Evolutionary conservation across 2,329 filamentous ascomycete species (phyloP).

Genomic region (Fusarium coicis): DNA sequence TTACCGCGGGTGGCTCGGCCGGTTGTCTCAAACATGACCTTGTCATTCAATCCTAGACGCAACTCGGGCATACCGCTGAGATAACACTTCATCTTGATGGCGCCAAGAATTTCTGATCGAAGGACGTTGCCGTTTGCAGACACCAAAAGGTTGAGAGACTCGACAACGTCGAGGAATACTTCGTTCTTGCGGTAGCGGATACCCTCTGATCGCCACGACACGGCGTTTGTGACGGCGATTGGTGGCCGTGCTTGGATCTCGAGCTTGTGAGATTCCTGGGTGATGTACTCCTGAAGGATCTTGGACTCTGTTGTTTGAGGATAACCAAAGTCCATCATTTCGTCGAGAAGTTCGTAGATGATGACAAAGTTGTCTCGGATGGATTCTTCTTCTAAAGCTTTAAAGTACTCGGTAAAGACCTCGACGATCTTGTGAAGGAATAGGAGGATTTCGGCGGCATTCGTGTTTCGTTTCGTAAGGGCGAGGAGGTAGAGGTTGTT

Average conservation of each 20-base stretch:
- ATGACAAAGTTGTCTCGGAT: conserved; percentile 99
- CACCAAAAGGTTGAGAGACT: conserved; percentile 95
- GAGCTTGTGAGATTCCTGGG: conserved; percentile 98
- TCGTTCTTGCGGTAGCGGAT: conserved; percentile 99
- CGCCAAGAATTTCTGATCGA: conserved; percentile 94
- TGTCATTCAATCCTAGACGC: conserved; percentile 94
- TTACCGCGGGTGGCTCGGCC: conserved; percentile 94
- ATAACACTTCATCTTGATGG: conserved; percentile 99
- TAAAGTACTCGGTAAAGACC: conserved; percentile 99
- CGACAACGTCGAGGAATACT: conserved; percentile 97
- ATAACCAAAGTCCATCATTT: conserved; percentile 99
- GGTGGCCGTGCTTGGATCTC: conserved; percentile 96
- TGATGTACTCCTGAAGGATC: conserved; percentile 99
- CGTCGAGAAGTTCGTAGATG: conserved; percentile 97
- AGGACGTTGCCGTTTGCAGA: conserved; percentile 94
- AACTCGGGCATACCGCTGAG: conserved; percentile 98
- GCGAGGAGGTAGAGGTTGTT: conserved; percentile 99
- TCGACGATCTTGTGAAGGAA: conserved; percentile 99
- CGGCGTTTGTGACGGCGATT: conserved; percentile 97
- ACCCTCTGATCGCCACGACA: conserved; percentile 97
- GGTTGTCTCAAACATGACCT: conserved; percentile 99
- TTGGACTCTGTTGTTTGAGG: conserved; percentile 98
- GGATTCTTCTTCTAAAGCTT: conserved; percentile 97
- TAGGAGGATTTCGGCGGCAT: conserved; percentile 96
- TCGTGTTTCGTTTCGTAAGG: conserved; percentile 97